These are phyloP conservation scores for Fusarium tjaetaba DNA, from an alignment of 2,329 filamentous ascomycete species.

Conservation along the genomic window DNA sequence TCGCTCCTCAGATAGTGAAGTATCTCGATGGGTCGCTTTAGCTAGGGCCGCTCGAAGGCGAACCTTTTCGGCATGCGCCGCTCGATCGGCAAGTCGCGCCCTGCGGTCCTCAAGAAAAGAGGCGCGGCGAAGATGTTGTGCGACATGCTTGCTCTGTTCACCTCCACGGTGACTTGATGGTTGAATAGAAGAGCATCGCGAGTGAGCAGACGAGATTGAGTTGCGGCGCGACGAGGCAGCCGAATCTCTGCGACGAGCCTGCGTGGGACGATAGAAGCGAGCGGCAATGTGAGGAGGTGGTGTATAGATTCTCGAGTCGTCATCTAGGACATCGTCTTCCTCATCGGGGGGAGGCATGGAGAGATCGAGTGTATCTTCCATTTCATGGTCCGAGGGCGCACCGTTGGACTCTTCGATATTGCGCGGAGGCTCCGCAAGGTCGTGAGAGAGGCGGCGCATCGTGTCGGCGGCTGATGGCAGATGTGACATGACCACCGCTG, in stretches of 20 bases:
- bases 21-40: slow-evolving; percentile 74
- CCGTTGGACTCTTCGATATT: slow-evolving; percentile 50
- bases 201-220: slow-evolving; percentile 80
- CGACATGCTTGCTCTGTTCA: slow-evolving; percentile 80
- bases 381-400: slow-evolving; percentile 45
- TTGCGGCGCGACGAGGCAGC: slow-evolving; percentile 82
- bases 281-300: slow-evolving; percentile 82
- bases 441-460: slow-evolving; percentile 56
- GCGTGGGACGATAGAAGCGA: slow-evolving; percentile 76
- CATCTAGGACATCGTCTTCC: slow-evolving; percentile 47
- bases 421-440: slow-evolving; percentile 55
- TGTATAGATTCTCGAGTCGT: slow-evolving; percentile 57
- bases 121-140: slow-evolving; percentile 80
- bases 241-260: slow-evolving; percentile 76
- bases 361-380: slow-evolving; percentile 50
- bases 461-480: slow-evolving; percentile 39
- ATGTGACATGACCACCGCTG: slow-evolving; percentile 24
- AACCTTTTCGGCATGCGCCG: slow-evolving; percentile 85
- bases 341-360: slow-evolving; percentile 52
- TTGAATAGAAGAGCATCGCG: slow-evolving; percentile 70
- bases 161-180: slow-evolving; percentile 60
- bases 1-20: slow-evolving; percentile 76
- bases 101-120: slow-evolving; percentile 85
- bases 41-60: slow-evolving; percentile 78
- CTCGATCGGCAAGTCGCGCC: slow-evolving; percentile 80